Evolutionary conservation across 2,329 filamentous ascomycete genomes (phyloP).

Genomic region (Aspergillus fijiensis): DNA sequence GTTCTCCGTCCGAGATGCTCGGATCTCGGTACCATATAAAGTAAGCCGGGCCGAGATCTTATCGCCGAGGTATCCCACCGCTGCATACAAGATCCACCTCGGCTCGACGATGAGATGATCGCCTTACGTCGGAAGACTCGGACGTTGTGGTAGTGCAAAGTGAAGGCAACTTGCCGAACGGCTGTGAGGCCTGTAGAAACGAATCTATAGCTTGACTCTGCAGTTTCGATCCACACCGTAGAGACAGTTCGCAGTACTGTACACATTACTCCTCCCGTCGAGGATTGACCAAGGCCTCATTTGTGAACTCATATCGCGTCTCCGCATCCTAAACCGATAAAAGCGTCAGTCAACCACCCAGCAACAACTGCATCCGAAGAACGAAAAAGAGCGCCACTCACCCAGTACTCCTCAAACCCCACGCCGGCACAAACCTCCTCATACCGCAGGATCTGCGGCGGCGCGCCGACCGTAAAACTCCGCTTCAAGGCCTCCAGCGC

Average conservation of each 20-base stretch:
- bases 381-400: constrained; percentile 20
- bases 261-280: background rate
- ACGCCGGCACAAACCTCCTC: constrained; percentile 48
- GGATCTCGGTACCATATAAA: background rate
- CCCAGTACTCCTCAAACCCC: constrained; percentile 48
- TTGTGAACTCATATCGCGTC: constrained; percentile 23
- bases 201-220: too few relatives aligned
- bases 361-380: background rate
- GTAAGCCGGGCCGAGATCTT: background rate
- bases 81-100: background rate
- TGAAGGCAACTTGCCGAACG: background rate
- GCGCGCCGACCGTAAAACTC: constrained; percentile 43
- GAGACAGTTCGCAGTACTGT: background rate
- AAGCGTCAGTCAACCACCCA: constrained; percentile 23
- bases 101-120: background rate
- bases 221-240: too few relatives aligned
- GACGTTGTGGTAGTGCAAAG: background rate
- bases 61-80: background rate
- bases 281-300: constrained; percentile 8
- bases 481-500: constrained; percentile 41
- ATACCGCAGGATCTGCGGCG: constrained; percentile 47
- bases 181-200: too few relatives aligned
- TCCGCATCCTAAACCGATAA: constrained; percentile 16
- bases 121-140: background rate
- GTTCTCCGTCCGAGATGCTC: background rate